Conservation (phyloP, 768 basidiomycete genomes). For the Lactarius quietus region DNA sequence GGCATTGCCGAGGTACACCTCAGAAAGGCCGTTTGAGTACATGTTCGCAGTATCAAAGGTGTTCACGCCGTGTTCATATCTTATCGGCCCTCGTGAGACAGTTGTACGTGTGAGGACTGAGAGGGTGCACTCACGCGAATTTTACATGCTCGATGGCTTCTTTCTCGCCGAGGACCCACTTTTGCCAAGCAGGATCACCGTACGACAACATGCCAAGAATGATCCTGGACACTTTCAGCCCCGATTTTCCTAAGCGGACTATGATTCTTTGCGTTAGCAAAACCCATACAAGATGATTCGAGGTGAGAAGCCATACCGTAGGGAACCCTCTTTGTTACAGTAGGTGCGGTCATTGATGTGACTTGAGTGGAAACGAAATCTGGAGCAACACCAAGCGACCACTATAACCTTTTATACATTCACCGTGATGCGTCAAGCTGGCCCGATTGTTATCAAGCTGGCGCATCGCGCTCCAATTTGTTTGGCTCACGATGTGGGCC, state of each 20-base stretch:
- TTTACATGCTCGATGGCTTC: slow-evolving; percentile 28
- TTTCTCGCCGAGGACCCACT: slow-evolving; percentile 35
- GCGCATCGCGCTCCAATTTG: no score
- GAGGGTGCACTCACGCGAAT: slow-evolving; percentile 27
- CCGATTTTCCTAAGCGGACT: slow-evolving; percentile 44
- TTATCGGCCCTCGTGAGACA: slow-evolving; percentile 18
- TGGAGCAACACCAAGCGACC: background rate
- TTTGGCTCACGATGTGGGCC: no score
- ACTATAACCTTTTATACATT: background rate
- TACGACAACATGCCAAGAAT: slow-evolving; percentile 64
- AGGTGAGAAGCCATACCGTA: slow-evolving; percentile 3
- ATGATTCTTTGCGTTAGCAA: background rate
- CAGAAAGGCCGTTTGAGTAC: slow-evolving; percentile 35
- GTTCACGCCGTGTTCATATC: slow-evolving; percentile 58
- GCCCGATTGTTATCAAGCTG: background rate
- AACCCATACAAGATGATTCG: background rate
- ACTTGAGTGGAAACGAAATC: background rate
- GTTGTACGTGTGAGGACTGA: slow-evolving; percentile 15
- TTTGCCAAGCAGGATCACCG: slow-evolving; percentile 35
- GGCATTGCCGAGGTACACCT: slow-evolving; percentile 26
- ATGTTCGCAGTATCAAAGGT: slow-evolving; percentile 56
- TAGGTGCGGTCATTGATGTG: slow-evolving; percentile 4
- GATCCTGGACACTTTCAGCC: slow-evolving; percentile 60
- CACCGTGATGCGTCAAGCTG: background rate
- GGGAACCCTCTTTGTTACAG: slow-evolving; percentile 11